phyloP scores from a whole-genome alignment of 2,329 filamentous ascomycete genomes.

The Epichloe festucae region DNA sequence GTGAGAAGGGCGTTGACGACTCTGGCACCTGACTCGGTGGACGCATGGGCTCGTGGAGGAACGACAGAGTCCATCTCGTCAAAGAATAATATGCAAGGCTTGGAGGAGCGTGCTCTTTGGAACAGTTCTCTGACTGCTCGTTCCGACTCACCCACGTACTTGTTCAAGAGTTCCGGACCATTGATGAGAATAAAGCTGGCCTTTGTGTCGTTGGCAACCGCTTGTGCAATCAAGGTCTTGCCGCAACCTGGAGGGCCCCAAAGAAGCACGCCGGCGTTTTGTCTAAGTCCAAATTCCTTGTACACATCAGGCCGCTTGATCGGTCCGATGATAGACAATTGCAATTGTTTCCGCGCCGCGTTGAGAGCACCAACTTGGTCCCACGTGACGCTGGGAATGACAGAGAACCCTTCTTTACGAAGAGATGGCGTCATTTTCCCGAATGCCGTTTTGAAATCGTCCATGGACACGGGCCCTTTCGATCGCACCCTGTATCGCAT shows the following conservation, averaged over 20 bases:
- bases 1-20: conserved; percentile 93
- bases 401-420: conserved; percentile 85
- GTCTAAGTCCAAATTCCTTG: conserved; percentile 61
- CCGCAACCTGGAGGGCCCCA: conserved; percentile 96
- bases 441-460: conserved; percentile 62
- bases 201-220: conserved; percentile 86
- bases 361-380: conserved; percentile 76
- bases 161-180: conserved; percentile 90
- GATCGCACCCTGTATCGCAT: background rate
- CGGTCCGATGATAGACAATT: conserved; percentile 76
- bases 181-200: conserved; percentile 98
- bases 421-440: conserved; percentile 49
- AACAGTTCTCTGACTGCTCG: conserved; percentile 88
- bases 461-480: conserved; percentile 10
- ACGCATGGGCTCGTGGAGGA: conserved; percentile 63
- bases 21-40: conserved; percentile 71
- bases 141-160: conserved; percentile 94
- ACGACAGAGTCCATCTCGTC: conserved; percentile 93
- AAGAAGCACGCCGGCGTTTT: conserved; percentile 77
- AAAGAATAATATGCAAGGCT: conserved; percentile 94
- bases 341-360: conserved; percentile 66
- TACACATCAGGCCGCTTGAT: conserved; percentile 75
- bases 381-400: conserved; percentile 89
- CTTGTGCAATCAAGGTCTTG: conserved; percentile 92
- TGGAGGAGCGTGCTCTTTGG: conserved; percentile 67